Evolutionary conservation across 1,284 basidiomycete genomes (phyloP), one percentile per base, ranked within the genome.

Genomic region (Ustilago xerochloae): DNA sequence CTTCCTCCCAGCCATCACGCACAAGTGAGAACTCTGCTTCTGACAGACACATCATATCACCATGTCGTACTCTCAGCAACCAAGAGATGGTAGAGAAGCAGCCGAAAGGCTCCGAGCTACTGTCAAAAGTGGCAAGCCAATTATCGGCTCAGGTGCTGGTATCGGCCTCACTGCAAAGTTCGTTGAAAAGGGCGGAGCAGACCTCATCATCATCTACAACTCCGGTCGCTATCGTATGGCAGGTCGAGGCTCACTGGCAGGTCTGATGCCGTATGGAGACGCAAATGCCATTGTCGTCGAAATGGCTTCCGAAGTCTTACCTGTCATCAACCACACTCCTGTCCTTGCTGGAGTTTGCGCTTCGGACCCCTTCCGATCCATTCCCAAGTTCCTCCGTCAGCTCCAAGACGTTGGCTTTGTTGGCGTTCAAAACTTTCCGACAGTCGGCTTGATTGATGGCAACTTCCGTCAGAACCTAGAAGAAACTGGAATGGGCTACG

Each of bases 341-440:
- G 71, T 74, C 12, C 56, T 74, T 15, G 71, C 71, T 1, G 71
- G 71, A 6, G 71, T 74, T 1, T 69, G 65, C 18, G 71, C 71
- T 6, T 65, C 61, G 48, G 71, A 74, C 20, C 71, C 71, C 1
- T 69, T 74, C 66, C 56, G 71, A 48, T 59, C 54, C 3, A 70
- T 74, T 15, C 71, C 71, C 38, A 64, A 65, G 43, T 74, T 74
- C 48, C 46, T 74, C n/a, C 65, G 63, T 26, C 61, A 69, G n/a
- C 66, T 74, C 45, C 41, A 62, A 20, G 62, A 64, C 1, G 26
- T 62, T 7, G 71, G 71, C n/a, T 70, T 74, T 32, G 63, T 74
- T 8, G 71, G 71, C 52, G 59, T 74, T 0, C 71, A 74, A 22
- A 74, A 74, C 54, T 74, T 74, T 35, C 71, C 71, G 50, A 74